Evolutionary conservation across 805 yeast species (phyloP).

Genomic region (Spathaspora girioi): DNA sequence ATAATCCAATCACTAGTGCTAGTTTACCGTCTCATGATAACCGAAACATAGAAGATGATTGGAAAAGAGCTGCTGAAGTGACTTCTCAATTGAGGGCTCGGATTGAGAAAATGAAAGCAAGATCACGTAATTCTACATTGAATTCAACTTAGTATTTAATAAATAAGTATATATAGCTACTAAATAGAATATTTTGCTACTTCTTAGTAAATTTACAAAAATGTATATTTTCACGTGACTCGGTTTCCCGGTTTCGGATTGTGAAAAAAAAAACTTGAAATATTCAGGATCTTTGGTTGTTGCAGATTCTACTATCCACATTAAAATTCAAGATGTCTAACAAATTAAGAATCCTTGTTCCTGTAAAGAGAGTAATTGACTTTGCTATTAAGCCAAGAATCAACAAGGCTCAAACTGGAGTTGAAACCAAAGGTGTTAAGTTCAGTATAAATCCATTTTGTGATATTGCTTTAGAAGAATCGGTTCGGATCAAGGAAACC

Average conservation of each 20-base stretch:
- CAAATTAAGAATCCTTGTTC: slow-evolving; percentile 76
- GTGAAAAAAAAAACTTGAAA: background rate
- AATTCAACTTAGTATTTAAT: background rate
- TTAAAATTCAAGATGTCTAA: slow-evolving; percentile 12
- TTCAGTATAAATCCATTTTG: slow-evolving; percentile 95
- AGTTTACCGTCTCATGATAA: slow-evolving; percentile 17
- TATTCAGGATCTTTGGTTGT: background rate
- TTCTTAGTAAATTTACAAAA: background rate
- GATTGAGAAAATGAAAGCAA: slow-evolving; percentile 84
- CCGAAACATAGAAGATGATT: slow-evolving; percentile 53
- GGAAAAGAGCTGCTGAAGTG: slow-evolving; percentile 89
- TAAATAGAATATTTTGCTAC: background rate
- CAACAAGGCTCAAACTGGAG: slow-evolving; percentile 78
- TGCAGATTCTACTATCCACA: background rate
- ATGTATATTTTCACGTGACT: background rate
- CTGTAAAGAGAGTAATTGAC: slow-evolving; percentile 93
- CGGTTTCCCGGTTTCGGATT: background rate
- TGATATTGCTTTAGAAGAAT: slow-evolving; percentile 97
- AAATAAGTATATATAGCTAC: background rate
- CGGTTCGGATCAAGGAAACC: slow-evolving; percentile 68
- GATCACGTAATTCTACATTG: slow-evolving; percentile 23
- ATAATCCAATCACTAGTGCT: background rate
- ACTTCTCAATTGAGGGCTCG: slow-evolving; percentile 82
- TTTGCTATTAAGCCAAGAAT: slow-evolving; percentile 91
- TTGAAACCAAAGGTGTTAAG: slow-evolving; percentile 86